Evolutionary conservation across 164 flowering plant species (phyloP), one percentile per base, ranked within the genome.

Genomic region (Magnolia changhungtana): DNA sequence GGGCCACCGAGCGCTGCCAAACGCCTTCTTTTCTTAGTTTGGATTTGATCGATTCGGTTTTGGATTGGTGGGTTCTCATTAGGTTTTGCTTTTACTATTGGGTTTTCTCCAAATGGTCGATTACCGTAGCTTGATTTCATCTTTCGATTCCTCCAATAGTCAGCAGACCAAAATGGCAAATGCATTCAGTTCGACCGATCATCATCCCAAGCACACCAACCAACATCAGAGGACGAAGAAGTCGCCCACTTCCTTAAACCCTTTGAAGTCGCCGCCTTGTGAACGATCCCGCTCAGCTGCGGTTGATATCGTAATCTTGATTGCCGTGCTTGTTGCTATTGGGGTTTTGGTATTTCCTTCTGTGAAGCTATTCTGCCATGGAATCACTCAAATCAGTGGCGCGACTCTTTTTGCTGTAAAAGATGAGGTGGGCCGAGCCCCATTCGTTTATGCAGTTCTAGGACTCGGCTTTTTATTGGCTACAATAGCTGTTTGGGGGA

Each of bases 341-440:
- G 98, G 95, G 50, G 87, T 87, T 78, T 78, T 95, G 82, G 64
- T 92, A 0, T 88, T 82, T 69, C 98, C 98, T 2, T 89, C 85
- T 74, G 68, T 86, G 7, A 83, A 81, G 80, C 45, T 85, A 58
- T 64, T 87, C 49, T 64, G 49, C 51, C 52, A 71, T 55, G 77
- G 80, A 20, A 58, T 77, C 31, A 27, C 82, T n/a, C 82, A 83
- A 51, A 45, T 90, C 45, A 61, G 78, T n/a, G 84, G 73, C 4
- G 77, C 68, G 19, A 64, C 82, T 18, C 13, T 78, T 16, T 74
- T 74, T 52, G 59, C 85, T 51, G 75, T 88, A 69, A 80, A 76
- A 50, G 88, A 86, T 66, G 97, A 91, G 73, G 72, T 95, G 20
- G 29, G 67, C 58, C 55, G 71, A 19, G 88, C 90, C 67, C 97